Percentiles rank a stretch among this genome's conserved stretches.
phyloP scores from a whole-genome alignment of 805 yeast genomes.

The Barnettozyma salicaria region DNA sequence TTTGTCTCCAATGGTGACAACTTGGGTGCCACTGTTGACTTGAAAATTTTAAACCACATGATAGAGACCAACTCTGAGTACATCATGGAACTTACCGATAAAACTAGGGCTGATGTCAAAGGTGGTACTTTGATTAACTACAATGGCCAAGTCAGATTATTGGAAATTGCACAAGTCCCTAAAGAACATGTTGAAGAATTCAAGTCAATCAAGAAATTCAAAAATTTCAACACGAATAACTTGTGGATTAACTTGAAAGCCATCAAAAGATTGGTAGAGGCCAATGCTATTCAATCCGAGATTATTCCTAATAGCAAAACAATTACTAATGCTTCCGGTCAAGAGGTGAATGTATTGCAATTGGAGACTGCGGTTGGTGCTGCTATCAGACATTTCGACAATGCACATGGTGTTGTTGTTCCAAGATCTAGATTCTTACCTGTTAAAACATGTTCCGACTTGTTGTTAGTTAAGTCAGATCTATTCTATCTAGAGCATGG shows the following conservation, averaged over 20 bases:
- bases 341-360: constrained; percentile 83
- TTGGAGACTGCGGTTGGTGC: constrained; percentile 99
- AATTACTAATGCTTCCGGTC: constrained; percentile 58
- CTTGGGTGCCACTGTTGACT: constrained; percentile 96
- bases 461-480: constrained; percentile 91
- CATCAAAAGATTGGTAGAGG: constrained; percentile 83
- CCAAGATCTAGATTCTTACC: constrained; percentile 98
- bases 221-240: constrained; percentile 96
- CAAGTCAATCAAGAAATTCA: constrained; percentile 95
- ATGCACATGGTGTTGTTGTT: constrained; percentile 96
- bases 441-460: constrained; percentile 94
- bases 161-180: constrained; percentile 98
- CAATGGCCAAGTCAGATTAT: constrained; percentile 87
- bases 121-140: constrained; percentile 98
- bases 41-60: constrained; percentile 88
- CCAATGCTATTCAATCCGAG: constrained; percentile 78
- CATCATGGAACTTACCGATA: constrained; percentile 97
- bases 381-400: constrained; percentile 90
- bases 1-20: constrained; percentile 98
- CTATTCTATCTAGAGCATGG: constrained; percentile 89
- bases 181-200: constrained; percentile 97
- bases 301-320: constrained; percentile 93
- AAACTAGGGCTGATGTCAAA: constrained; percentile 98
- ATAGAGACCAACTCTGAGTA: constrained; percentile 86
- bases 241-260: constrained; percentile 96